Base-by-base conservation (phyloP, 768 basidiomycete species). In the Serpula lacrymans region DNA sequence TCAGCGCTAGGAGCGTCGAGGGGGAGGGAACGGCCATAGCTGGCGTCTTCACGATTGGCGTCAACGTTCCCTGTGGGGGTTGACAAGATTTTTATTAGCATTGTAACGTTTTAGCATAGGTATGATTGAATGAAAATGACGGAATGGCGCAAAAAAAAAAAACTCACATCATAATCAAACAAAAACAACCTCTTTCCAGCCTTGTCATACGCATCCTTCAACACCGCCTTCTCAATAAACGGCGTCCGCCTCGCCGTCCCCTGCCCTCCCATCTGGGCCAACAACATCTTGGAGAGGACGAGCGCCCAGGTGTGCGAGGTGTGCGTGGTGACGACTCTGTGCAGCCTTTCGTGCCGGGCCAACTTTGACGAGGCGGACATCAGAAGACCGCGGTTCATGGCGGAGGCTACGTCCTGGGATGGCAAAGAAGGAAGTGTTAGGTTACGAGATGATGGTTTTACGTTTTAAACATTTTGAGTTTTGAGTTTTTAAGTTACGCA, bases 251-350 rank as follows among this genome's bases (percentile, higher is more conserved):
- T 75, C 2, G 92, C 86, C 32, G 82, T 80, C 37, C 85, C 84
- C 60, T 88, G 80, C 26, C 78, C 71, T 23, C 83, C 81, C 49
- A 96, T 75, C 57, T 88, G 86, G 31, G 80, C 78, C 34, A 97
- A 74, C 7, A 97, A 75, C 76, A 90, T 85, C 72, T 90, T 88
- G 49, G 88, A 79, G 35, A 97, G 76, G 12, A 88, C 80, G 13
- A 88, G 82, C 10, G 92, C 93, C 95, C 95, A 98, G 20, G 87
- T 86, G 47, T 91, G 88, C n/a, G 84, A 85, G 0, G 95, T 97
- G 58, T 97, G 93, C 24, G 88, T 91, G 12, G 85, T 85, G 41
- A 96, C 92, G 41, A 85, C 79, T 48, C 84, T 80, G 70, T 92
- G 79, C 33, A 97, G 71, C 43, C 75, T 77, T 13, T 62, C 74